Evolutionary conservation across 345 rosid species (phyloP).

Genomic region (Syzygium grande): DNA sequence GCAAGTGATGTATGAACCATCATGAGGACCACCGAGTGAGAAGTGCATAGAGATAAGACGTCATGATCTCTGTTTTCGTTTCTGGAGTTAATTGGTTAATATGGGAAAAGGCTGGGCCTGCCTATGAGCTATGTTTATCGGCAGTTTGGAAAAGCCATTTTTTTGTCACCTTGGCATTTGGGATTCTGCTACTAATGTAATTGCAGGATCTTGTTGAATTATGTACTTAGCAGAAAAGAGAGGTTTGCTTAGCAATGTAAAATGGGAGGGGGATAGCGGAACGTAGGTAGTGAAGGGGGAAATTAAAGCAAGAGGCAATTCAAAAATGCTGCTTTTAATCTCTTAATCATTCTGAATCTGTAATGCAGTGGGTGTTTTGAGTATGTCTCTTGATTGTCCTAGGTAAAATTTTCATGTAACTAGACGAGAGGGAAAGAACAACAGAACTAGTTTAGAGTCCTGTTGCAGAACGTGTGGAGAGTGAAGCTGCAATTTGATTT

Average conservation of each 20-base stretch:
- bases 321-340: not conserved
- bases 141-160: not conserved
- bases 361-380: not conserved
- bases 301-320: not conserved
- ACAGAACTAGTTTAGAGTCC: not conserved
- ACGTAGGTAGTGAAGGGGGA: not conserved
- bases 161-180: not conserved
- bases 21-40: no score
- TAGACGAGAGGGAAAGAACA: rapidly evolving
- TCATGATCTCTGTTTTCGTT: not conserved
- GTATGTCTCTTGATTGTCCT: not conserved
- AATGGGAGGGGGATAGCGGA: not conserved
- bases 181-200: not conserved
- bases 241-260: not conserved
- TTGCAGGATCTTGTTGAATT: not conserved
- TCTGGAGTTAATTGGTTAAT: not conserved
- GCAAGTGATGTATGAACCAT: not conserved
- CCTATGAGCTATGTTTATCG: slow-evolving; percentile 13
- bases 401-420: rapidly evolving
- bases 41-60: not conserved
- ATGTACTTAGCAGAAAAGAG: not conserved
- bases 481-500: not conserved
- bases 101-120: slow-evolving; percentile 37
- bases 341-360: not conserved
- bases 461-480: not conserved